Evolutionary conservation across 257 asterid genomes (phyloP).

Genomic region (Solanum sejunctum): DNA sequence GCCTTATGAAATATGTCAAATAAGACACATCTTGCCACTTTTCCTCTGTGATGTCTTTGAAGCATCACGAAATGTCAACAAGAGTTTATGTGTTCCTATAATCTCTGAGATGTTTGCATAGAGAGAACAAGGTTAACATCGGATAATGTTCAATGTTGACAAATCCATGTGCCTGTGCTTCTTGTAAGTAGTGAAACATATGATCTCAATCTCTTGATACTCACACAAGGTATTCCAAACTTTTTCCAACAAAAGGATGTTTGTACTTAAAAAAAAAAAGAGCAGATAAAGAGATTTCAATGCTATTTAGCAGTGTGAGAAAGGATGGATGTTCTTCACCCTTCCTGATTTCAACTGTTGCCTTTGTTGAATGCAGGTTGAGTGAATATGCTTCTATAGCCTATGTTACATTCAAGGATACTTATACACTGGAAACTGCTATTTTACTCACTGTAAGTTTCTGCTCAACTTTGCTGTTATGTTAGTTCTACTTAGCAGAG

Average conservation of each 20-base stretch:
- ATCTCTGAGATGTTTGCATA: not conserved
- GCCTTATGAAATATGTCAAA: not conserved
- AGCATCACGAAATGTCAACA: not conserved
- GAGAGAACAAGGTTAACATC: not conserved
- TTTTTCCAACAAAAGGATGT: not conserved
- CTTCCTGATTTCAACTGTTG: not conserved
- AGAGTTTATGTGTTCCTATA: not conserved
- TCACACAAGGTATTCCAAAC: not conserved
- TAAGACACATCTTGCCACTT: not conserved
- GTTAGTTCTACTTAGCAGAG: not conserved
- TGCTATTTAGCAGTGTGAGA: not conserved
- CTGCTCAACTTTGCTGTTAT: not conserved
- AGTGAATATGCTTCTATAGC: slow-evolving; percentile 30
- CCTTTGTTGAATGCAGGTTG: slow-evolving; percentile 21
- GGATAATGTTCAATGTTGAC: not conserved
- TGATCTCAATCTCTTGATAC: not conserved
- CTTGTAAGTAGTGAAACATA: not conserved
- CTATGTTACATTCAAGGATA: slow-evolving; percentile 37
- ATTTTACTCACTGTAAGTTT: slow-evolving; percentile 41
- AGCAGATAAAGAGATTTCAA: not conserved
- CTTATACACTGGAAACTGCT: slow-evolving; percentile 46
- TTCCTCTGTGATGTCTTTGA: not conserved
- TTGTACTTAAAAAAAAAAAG: not conserved
- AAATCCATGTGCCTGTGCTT: not conserved
- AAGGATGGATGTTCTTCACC: not conserved